These are phyloP conservation scores for Paraconiothyrium sp. DNA, from an alignment of 2,329 filamentous ascomycete species.

Conservation along the genomic window DNA sequence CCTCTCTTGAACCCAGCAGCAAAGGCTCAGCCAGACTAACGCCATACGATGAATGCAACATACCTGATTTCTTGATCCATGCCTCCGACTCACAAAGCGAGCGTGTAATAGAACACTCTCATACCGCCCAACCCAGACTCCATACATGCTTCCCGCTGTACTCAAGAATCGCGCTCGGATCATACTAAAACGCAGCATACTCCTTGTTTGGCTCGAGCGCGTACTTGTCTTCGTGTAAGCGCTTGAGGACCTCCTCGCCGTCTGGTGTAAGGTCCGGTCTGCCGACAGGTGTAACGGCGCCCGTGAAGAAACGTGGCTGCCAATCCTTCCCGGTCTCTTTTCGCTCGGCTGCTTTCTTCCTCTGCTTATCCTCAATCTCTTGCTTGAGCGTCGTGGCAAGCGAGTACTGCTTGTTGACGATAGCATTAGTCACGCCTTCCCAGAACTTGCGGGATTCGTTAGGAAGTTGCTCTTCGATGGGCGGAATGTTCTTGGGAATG, in stretches of 20 bases:
- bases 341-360: constrained; percentile 82
- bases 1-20: neutral
- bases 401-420: constrained; percentile 81
- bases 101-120: constrained; percentile 1
- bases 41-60: constrained; percentile 16
- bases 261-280: constrained; percentile 71
- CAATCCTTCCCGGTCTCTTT: constrained; percentile 75
- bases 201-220: constrained; percentile 57
- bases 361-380: constrained; percentile 89
- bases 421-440: constrained; percentile 86
- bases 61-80: constrained; percentile 1
- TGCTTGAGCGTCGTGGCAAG: constrained; percentile 88
- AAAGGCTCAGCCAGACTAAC: constrained; percentile 10
- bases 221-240: constrained; percentile 63
- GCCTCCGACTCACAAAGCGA: constrained; percentile 10
- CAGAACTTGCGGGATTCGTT: constrained; percentile 93
- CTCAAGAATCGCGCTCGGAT: neutral
- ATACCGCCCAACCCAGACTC: constrained; percentile 15
- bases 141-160: constrained; percentile 7
- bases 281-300: constrained; percentile 66
- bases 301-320: constrained; percentile 87
- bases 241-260: constrained; percentile 66
- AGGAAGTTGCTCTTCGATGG: constrained; percentile 78
- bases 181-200: constrained; percentile 47
- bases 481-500: constrained; percentile 80